Conservation (phyloP, 192 early-diverging fungal genomes). For the Coemansia sp. region DNA sequence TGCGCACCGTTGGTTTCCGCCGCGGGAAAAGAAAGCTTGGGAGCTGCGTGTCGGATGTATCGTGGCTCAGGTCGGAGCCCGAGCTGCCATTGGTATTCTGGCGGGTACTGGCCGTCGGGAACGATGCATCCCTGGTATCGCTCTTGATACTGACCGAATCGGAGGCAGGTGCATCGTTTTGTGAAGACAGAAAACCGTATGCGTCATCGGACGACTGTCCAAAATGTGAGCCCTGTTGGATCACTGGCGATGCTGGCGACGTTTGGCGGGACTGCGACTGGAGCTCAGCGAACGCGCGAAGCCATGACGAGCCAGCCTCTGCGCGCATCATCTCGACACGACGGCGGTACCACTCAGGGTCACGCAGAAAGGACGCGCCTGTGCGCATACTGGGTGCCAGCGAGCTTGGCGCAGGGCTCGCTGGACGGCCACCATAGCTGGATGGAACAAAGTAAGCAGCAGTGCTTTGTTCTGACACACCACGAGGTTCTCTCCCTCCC, state of each 20-base stretch:
- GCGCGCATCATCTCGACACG: conserved; percentile 55
- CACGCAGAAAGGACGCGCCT: conserved; percentile 12
- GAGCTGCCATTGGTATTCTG: background rate
- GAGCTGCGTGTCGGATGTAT: conserved; percentile 24
- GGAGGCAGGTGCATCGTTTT: background rate
- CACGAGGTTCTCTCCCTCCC: background rate
- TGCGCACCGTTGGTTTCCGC: conserved; percentile 17
- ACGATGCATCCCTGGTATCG: background rate
- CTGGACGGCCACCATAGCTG: conserved; percentile 25
- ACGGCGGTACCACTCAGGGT: conserved; percentile 51
- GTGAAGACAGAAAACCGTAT: background rate
- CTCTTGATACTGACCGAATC: background rate
- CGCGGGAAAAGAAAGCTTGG: conserved; percentile 51
- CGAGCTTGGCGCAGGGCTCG: conserved; percentile 29
- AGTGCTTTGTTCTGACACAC: background rate
- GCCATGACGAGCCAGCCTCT: conserved; percentile 51
- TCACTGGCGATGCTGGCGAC: conserved; percentile 6
- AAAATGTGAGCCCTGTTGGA: conserved; percentile 18
- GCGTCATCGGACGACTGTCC: conserved; percentile 3
- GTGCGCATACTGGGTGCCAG: conserved; percentile 26
- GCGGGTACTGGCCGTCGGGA: background rate
- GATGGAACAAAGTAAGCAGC: conserved; percentile 32
- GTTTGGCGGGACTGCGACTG: conserved; percentile 24
- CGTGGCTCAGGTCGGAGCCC: background rate
- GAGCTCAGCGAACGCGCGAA: conserved; percentile 53